phyloP scores from a whole-genome alignment of 225 moss, liverwort and hornwort genomes.

The Neckera pumila region DNA sequence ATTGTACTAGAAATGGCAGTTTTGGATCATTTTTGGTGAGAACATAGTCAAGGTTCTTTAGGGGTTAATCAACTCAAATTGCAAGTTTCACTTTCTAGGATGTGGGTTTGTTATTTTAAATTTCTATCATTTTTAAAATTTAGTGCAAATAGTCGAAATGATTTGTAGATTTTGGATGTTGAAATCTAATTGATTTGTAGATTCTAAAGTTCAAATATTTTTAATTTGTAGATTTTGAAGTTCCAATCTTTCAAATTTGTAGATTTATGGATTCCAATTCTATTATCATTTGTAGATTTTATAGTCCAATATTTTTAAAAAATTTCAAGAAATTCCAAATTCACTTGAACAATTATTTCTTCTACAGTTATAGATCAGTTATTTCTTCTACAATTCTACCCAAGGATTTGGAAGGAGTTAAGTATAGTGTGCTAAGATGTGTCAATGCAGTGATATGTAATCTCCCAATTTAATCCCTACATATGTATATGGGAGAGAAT shows the following conservation, averaged over 20 bases:
- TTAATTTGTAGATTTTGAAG: neutral
- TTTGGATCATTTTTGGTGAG: too few species aligned
- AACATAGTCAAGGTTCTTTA: too few species aligned
- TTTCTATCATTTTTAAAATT: neutral
- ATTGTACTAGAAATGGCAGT: too few species aligned
- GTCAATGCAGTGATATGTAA: too few species aligned
- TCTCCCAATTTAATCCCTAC: neutral
- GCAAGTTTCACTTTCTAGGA: neutral
- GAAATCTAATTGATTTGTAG: neutral
- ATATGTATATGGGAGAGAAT: neutral
- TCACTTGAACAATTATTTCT: too few species aligned
- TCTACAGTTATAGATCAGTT: neutral
- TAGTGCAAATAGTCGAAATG: too few species aligned
- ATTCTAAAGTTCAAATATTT: neutral
- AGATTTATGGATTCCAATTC: neutral
- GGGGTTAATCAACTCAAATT: neutral
- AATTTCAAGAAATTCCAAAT: neutral
- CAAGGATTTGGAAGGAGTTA: neutral
- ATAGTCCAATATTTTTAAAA: neutral
- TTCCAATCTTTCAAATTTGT: neutral
- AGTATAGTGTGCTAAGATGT: neutral
- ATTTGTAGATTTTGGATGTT: neutral
- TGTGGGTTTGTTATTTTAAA: neutral
- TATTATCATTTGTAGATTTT: neutral
- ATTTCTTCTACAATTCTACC: neutral